phyloP scores from a whole-genome alignment of 2,329 filamentous ascomycete species.

The Chalara sp. region DNA sequence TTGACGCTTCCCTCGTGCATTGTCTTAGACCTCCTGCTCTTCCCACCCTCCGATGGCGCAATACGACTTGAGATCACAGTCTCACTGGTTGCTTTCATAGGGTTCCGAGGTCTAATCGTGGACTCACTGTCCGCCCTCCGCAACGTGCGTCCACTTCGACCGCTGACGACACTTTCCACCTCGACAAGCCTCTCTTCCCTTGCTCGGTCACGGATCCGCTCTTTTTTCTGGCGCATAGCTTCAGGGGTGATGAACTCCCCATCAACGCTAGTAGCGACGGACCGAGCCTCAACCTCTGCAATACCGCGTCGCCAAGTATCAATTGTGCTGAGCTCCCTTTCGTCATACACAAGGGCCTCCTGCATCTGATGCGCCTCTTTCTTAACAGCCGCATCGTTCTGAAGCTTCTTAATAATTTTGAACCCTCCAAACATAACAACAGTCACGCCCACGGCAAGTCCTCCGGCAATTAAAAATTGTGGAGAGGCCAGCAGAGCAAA shows the following conservation, averaged over 20 bases:
- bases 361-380: conserved; percentile 19
- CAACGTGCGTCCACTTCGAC: conserved; percentile 9
- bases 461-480: conserved; percentile 89
- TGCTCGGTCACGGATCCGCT: conserved; percentile 17
- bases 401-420: conserved; percentile 91
- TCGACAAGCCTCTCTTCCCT: conserved; percentile 15
- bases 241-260: conserved; percentile 28
- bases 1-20: conserved; percentile 1
- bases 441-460: conserved; percentile 85
- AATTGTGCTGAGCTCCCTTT: conserved; percentile 23
- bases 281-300: conserved; percentile 21
- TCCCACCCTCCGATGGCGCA: conserved; percentile 13
- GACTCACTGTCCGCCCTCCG: conserved; percentile 20
- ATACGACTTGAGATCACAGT: conserved; percentile 12
- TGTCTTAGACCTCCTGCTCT: conserved; percentile 19
- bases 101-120: conserved; percentile 8
- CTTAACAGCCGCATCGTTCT: conserved; percentile 29
- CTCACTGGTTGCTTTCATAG: neutral
- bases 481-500: conserved; percentile 83
- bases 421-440: conserved; percentile 93
- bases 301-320: conserved; percentile 28
- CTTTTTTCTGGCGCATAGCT: conserved; percentile 20
- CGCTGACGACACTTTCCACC: conserved; percentile 1
- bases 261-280: conserved; percentile 26
- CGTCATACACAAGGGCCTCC: conserved; percentile 24